phyloP scores from a whole-genome alignment of 2,329 filamentous ascomycete species.

The Stemphylium vesicarium region DNA sequence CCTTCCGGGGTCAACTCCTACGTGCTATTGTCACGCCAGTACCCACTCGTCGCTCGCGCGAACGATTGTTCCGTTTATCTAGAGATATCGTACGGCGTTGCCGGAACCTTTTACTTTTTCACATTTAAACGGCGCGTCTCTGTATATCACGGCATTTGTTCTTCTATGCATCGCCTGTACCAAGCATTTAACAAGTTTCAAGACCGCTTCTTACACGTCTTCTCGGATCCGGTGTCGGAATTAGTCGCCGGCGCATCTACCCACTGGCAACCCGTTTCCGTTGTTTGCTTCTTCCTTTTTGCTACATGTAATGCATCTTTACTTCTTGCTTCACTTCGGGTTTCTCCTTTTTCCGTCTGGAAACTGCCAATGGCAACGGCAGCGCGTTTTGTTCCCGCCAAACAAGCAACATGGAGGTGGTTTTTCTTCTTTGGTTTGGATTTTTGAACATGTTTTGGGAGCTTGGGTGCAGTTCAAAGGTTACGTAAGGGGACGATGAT shows the following conservation, averaged over 20 bases:
- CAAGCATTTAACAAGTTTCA: slow-evolving; percentile 13
- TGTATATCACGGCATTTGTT: slow-evolving; percentile 34
- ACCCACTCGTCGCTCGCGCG: neutral
- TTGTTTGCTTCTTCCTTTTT: neutral
- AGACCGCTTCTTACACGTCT: neutral
- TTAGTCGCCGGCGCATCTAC: neutral
- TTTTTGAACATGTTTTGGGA: neutral
- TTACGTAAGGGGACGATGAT: neutral
- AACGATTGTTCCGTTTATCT: neutral
- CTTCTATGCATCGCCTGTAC: slow-evolving; percentile 32
- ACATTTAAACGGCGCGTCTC: slow-evolving; percentile 26
- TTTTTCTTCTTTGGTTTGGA: neutral
- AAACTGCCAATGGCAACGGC: neutral
- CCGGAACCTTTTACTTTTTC: slow-evolving; percentile 14
- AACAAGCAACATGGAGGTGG: neutral
- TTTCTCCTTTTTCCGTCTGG: neutral
- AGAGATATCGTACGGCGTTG: slow-evolving; percentile 11
- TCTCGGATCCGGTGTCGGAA: neutral
- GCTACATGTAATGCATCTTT: slow-evolving; percentile 2
- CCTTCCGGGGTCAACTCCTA: neutral
- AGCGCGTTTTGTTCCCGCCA: neutral
- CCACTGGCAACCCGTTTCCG: neutral
- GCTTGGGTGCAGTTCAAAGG: slow-evolving; percentile 1
- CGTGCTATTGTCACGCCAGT: neutral
- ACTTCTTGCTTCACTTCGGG: neutral